Evolutionary conservation across 106 monocot genomes (phyloP), one percentile per base, ranked within the genome.

Genomic region (Dioscorea alata): DNA sequence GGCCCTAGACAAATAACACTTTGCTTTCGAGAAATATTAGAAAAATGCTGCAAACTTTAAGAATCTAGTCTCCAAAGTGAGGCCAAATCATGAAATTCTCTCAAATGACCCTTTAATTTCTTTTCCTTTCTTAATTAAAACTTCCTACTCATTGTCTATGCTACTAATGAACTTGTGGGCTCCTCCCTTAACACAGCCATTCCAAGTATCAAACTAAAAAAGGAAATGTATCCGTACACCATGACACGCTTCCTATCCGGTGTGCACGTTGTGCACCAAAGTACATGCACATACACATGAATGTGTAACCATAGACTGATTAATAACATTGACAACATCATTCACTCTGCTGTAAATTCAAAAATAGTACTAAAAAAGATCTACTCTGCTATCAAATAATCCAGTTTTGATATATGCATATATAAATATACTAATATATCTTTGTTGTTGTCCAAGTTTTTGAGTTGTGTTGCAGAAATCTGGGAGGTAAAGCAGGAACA

Each of bases 401-500:
- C 42, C 6, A 42, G 42, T 6, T 42, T 42, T 42, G 42, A 0
- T 42, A 42, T 42, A 42, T 42, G 10, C 6, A 42, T 42, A 3
- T 42, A 42, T 42, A 42, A 3, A 6, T 42, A 42, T 42, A 34
- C 34, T 7, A 3, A n/a, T n/a, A 28, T 28, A 28, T 28, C 28
- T 28, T 28, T 28, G 28, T 42, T 42, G 42, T 42, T 10, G 5
- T 42, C 42, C 42, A 42, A 42, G 42, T 42, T 42, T 42, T 42
- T 42, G 42, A 42, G 42, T 42, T 42, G 42, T 42, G 42, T 42
- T 60, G 24, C 23, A 24, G 42, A 34, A 57, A 71, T 18, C 54
- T 23, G 52, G 42, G 51, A 50, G 61, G 49, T 19, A 78, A 78
- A 72, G 67, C 78, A 78, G 73, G 72, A 68, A 73, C 67, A 78